Percentiles rank a stretch among this genome's conserved stretches.
Conservation (phyloP, 768 basidiomycete genomes). For the Podaxis sp. region DNA sequence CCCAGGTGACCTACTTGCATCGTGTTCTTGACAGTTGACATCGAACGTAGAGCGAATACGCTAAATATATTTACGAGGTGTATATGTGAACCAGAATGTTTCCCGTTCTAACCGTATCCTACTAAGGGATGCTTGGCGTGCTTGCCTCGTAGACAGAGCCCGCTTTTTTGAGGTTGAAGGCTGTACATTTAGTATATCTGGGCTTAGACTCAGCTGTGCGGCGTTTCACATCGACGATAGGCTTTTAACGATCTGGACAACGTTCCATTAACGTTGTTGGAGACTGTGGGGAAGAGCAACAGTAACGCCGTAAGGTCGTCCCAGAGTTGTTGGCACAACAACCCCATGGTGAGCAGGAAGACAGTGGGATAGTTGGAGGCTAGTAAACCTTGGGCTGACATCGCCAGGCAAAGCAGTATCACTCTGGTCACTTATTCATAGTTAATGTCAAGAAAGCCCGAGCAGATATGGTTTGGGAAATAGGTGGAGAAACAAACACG, state of each 20-base stretch:
- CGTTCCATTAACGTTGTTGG: no score
- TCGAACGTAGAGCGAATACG: background rate
- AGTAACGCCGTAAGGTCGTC: background rate
- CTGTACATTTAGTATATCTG: background rate
- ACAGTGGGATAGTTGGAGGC: background rate
- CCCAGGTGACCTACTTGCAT: background rate
- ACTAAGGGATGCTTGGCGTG: background rate
- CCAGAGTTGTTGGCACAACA: background rate
- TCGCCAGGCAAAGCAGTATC: background rate
- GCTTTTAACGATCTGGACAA: background rate
- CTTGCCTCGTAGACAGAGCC: background rate
- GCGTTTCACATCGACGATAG: background rate
- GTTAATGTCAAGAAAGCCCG: background rate
- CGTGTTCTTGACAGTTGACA: constrained; percentile 8
- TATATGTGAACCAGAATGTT: no score
- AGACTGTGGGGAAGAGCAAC: background rate
- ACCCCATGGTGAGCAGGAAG: constrained; percentile 3
- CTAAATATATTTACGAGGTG: background rate
- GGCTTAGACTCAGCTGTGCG: background rate
- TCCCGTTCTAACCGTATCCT: background rate
- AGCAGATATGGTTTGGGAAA: background rate
- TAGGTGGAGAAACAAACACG: background rate
- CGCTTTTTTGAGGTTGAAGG: background rate
- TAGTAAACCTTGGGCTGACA: background rate
- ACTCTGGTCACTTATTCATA: constrained; percentile 9